Evolutionary conservation across 441 rosid genomes (phyloP).

Genomic region (Corymbia citriodora): DNA sequence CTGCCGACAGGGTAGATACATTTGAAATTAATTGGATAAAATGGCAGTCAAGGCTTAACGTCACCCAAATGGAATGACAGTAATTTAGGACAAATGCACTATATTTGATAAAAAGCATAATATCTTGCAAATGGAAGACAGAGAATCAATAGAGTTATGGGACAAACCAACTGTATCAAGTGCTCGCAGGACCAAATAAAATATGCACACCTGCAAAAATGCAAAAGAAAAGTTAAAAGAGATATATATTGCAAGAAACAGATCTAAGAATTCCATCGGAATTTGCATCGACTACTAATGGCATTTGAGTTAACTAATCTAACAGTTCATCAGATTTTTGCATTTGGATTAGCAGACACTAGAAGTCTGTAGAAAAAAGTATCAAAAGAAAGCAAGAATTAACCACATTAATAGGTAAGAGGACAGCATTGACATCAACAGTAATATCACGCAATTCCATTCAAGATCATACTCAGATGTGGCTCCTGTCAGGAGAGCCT

Average conservation of each 20-base stretch:
- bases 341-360: neutral
- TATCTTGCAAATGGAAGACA: neutral
- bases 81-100: neutral
- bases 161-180: conserved; percentile 95
- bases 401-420: neutral
- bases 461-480: neutral
- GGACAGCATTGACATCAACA: neutral
- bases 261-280: neutral
- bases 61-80: neutral
- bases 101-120: neutral
- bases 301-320: neutral
- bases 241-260: neutral
- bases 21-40: neutral
- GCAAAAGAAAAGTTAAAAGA: neutral
- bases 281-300: neutral
- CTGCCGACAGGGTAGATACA: neutral
- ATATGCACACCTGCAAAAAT: conserved; percentile 76
- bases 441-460: neutral
- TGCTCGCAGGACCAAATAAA: conserved; percentile 96
- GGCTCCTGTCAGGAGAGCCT: neutral
- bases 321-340: neutral
- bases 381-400: neutral
- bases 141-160: neutral
- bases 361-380: neutral
- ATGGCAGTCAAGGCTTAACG: neutral